Base-by-base conservation (phyloP, 2,329 filamentous ascomycete genomes). In the Cordyceps tenuipes region DNA sequence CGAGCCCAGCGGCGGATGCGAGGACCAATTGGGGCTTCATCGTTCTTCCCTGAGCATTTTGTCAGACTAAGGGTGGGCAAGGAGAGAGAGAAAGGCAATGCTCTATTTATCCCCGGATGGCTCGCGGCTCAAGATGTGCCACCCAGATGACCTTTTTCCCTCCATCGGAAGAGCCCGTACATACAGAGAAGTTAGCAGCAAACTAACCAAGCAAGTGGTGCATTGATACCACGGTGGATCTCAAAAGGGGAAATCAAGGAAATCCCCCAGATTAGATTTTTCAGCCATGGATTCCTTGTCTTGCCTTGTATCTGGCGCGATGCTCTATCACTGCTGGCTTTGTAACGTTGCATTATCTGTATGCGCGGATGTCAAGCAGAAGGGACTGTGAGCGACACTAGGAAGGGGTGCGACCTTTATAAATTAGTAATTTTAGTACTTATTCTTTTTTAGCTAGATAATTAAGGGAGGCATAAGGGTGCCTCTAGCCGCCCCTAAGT, bases 11-110 rank as follows among this genome's bases (percentile, higher is more conserved):
- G 39, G 54, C 60, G 4, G 61, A 62, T n/a, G 61, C 61, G 3
- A 62, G 47, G 52, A 62, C 13, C 21, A 56, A 29, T 53, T 62
- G 61, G 15, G 61, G 51, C 47, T 62, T 62, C 61, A 62, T 62
- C 2, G 31, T 53, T 41, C 12, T 36, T 36, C 29, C 29, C 29
- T 29, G 29, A 29, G 5, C 29, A 5, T 29, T 15, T 34, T 26
- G 56, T 9, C 6, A 21, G 44, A 21, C 21, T 31, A 10, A 21
- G 41, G 21, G 8, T 34, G n/a, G 19, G 23, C n/a, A 5, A n/a
- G 26, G 44, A 1, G 13, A 54, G 41, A 44, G 26, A 19, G 9
- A 15, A 19, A 29, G 5, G 17, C 21, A 8, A 31, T 1, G 46
- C 53, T 23, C 48, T 59, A 52, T 52, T 52, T 59, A 59, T 59